phyloP scores from a whole-genome alignment of 1,284 basidiomycete genomes.

The Trametes polyzona region DNA sequence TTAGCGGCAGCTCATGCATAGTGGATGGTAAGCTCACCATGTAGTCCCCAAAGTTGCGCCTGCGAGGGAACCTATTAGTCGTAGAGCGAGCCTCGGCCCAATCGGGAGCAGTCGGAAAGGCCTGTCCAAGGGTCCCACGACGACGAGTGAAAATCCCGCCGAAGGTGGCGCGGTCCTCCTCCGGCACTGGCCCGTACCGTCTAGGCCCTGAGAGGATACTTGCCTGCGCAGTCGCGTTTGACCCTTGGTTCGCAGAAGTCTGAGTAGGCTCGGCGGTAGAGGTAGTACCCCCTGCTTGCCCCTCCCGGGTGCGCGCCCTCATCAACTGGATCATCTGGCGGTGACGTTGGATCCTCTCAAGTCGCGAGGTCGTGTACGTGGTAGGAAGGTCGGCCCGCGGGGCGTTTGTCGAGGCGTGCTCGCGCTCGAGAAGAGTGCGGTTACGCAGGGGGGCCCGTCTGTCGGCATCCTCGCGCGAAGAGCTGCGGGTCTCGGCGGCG shows the following conservation, averaged over 20 bases:
- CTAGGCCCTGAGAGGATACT: too few relatives aligned
- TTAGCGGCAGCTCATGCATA: not conserved
- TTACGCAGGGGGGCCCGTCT: not conserved
- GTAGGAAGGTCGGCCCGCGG: not conserved
- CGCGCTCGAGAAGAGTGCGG: slow-evolving; percentile 15
- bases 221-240: too few relatives aligned
- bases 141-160: slow-evolving; percentile 26
- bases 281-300: not conserved
- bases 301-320: not conserved
- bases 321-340: slow-evolving; percentile 4
- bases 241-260: too few relatives aligned
- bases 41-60: slow-evolving; percentile 58
- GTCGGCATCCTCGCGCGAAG: not conserved
- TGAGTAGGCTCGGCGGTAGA: too few relatives aligned
- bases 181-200: too few relatives aligned
- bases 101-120: slow-evolving; percentile 18
- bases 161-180: too few relatives aligned
- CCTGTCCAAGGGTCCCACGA: slow-evolving; percentile 18
- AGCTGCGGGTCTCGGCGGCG: not conserved
- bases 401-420: slow-evolving; percentile 6
- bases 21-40: slow-evolving; percentile 43
- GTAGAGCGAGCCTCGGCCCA: slow-evolving; percentile 17
- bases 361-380: not conserved
- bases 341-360: slow-evolving; percentile 8
- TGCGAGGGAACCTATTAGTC: slow-evolving; percentile 7